These are phyloP conservation scores for Brettanomyces nanus DNA, from an alignment of 805 yeast genomes.

Conservation along the genomic window DNA sequence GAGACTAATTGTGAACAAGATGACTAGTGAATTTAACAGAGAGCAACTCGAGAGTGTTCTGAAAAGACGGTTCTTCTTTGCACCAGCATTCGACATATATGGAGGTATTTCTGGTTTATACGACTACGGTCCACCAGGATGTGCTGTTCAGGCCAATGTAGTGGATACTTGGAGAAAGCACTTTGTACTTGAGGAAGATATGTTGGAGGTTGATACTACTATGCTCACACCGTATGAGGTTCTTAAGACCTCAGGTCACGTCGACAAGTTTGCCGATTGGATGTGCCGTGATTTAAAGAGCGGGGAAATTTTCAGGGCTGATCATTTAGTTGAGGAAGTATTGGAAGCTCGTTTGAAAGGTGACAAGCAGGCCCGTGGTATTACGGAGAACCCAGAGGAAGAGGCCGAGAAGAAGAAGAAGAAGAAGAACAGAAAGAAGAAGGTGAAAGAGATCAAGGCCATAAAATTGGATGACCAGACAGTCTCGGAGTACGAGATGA, in stretches of 20 bases:
- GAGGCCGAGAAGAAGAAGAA: conserved; percentile 66
- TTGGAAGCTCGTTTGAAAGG: conserved; percentile 94
- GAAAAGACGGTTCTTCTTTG: conserved; percentile 93
- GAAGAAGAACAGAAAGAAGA: conserved; percentile 90
- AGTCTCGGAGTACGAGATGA: conserved; percentile 72
- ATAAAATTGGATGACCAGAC: conserved; percentile 76
- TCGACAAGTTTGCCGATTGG: conserved; percentile 98
- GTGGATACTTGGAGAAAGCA: conserved; percentile 97
- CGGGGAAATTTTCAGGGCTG: conserved; percentile 98
- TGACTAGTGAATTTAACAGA: conserved; percentile 48
- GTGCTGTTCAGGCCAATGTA: conserved; percentile 94
- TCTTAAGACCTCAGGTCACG: conserved; percentile 97
- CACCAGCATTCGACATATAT: conserved; percentile 94
- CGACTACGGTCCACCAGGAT: conserved; percentile 99
- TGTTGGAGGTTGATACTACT: conserved; percentile 97
- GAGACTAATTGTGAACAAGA: conserved; percentile 5
- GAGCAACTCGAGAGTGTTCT: conserved; percentile 84
- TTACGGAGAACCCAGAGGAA: conserved; percentile 59
- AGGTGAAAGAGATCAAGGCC: conserved; percentile 90
- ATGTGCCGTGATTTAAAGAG: conserved; percentile 94
- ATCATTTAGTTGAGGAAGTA: conserved; percentile 96
- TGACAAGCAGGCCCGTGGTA: conserved; percentile 94
- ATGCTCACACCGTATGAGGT: conserved; percentile 98
- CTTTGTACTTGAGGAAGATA: conserved; percentile 94
- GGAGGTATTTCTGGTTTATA: conserved; percentile 98